These are phyloP conservation scores for Fagopyrum homotropicum DNA, from an alignment of 148 eudicot species.

Conservation along the genomic window DNA sequence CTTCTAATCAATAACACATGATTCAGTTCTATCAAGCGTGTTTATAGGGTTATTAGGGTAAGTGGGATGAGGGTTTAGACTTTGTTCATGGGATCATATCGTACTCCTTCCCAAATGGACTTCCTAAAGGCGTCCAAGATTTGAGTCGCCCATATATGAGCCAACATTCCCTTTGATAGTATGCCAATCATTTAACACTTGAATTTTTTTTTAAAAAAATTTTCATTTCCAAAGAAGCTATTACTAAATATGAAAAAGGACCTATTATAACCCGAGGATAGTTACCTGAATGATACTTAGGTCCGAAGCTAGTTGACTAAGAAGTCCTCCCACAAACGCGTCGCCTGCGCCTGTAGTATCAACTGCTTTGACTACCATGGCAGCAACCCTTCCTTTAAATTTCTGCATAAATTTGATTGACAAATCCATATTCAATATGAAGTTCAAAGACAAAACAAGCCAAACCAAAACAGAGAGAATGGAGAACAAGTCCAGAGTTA, in stretches of 20 bases:
- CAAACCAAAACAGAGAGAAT: not conserved
- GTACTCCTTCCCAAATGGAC: not conserved
- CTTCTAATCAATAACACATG: not conserved
- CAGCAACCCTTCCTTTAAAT: constrained; percentile 62
- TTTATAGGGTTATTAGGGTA: no score
- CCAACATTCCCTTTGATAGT: not conserved
- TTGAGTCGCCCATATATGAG: no score
- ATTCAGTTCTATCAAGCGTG: not conserved
- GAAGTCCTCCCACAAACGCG: constrained; percentile 73
- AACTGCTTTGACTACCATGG: constrained; percentile 58
- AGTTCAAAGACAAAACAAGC: not conserved
- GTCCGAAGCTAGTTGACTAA: constrained; percentile 59
- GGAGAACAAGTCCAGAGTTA: not conserved
- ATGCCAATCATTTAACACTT: not conserved
- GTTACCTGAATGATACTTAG: constrained; percentile 47
- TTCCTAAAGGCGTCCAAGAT: not conserved
- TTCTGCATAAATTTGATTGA: constrained; percentile 32
- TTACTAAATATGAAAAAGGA: not conserved
- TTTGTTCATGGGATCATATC: not conserved
- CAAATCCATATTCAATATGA: not conserved
- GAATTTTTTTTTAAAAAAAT: not conserved
- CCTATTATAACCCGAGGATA: not conserved
- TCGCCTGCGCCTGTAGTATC: constrained; percentile 98
- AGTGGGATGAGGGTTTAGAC: no score
- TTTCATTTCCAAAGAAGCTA: not conserved